phyloP scores from a whole-genome alignment of 306 rosid genomes.

The Arachis stenosperma region DNA sequence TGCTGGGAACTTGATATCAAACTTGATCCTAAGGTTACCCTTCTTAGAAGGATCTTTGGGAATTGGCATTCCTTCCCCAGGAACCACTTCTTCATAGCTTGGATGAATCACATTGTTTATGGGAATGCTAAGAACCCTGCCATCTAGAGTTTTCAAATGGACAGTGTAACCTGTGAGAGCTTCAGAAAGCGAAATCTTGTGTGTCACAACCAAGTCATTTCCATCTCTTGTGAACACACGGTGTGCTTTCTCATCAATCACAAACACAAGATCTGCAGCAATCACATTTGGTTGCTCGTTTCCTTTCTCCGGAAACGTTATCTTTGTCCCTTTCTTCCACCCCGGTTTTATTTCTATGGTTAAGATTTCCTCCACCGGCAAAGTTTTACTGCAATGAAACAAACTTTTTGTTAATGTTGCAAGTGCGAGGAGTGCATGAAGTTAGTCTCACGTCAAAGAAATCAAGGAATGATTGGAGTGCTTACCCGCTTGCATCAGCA shows the following conservation, averaged over 20 bases:
- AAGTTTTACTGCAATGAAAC: constrained; percentile 34
- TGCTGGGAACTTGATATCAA: constrained; percentile 39
- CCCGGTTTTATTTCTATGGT: constrained; percentile 39
- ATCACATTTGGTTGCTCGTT: constrained; percentile 42
- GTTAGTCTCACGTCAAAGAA: no score
- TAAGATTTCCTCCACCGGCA: constrained; percentile 43
- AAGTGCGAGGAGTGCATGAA: no score
- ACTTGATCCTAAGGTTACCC: constrained; percentile 46
- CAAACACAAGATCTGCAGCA: constrained; percentile 40
- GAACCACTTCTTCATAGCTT: constrained; percentile 37
- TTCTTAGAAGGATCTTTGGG: constrained; percentile 42
- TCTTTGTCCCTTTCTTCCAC: constrained; percentile 44
- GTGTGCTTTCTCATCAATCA: constrained; percentile 39
- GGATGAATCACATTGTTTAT: constrained; percentile 42
- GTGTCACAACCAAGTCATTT: constrained; percentile 41
- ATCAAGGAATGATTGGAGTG: neutral
- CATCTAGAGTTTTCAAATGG: constrained; percentile 41
- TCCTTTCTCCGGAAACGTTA: constrained; percentile 41
- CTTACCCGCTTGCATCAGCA: constrained; percentile 59
- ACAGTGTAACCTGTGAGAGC: constrained; percentile 39
- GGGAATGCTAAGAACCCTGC: constrained; percentile 32
- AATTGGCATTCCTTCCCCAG: constrained; percentile 44
- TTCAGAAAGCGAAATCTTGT: constrained; percentile 36
- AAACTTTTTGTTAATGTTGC: no score
- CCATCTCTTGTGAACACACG: constrained; percentile 36